Evolutionary conservation across 805 yeast species (phyloP).

Genomic region (Nakazawaea holstii): DNA sequence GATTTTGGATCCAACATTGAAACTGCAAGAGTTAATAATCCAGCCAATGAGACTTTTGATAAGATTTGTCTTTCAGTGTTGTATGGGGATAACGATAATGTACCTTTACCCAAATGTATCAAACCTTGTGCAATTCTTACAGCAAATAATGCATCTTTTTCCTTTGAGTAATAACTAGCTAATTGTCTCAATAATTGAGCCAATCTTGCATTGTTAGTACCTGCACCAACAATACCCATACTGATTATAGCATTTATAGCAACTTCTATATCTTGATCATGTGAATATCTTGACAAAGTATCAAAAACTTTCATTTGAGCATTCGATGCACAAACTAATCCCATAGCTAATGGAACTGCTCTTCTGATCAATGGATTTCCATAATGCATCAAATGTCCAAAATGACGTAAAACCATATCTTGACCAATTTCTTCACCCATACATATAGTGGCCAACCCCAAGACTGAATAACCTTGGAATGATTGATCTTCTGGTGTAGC

Average conservation of each 20-base stretch:
- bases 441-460: slow-evolving; percentile 91
- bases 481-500: slow-evolving; percentile 45
- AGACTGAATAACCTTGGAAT: slow-evolving; percentile 82
- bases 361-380: slow-evolving; percentile 88
- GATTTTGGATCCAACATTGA: slow-evolving; percentile 81
- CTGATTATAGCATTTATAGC: slow-evolving; percentile 93
- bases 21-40: slow-evolving; percentile 77
- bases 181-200: slow-evolving; percentile 94
- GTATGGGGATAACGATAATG: slow-evolving; percentile 83
- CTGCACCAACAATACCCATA: slow-evolving; percentile 98
- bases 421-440: slow-evolving; percentile 98
- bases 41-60: slow-evolving; percentile 86
- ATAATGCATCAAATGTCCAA: slow-evolving; percentile 96
- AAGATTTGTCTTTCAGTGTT: slow-evolving; percentile 82
- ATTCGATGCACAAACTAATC: slow-evolving; percentile 84
- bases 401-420: slow-evolving; percentile 95
- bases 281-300: slow-evolving; percentile 92
- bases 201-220: slow-evolving; percentile 96
- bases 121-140: slow-evolving; percentile 95
- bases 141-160: slow-evolving; percentile 85
- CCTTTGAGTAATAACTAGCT: slow-evolving; percentile 88
- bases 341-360: slow-evolving; percentile 98
- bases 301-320: slow-evolving; percentile 98
- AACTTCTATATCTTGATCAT: slow-evolving; percentile 90
- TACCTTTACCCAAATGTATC: slow-evolving; percentile 94